Conservation (phyloP, 768 basidiomycete genomes). For the Crucibulum laeve region DNA sequence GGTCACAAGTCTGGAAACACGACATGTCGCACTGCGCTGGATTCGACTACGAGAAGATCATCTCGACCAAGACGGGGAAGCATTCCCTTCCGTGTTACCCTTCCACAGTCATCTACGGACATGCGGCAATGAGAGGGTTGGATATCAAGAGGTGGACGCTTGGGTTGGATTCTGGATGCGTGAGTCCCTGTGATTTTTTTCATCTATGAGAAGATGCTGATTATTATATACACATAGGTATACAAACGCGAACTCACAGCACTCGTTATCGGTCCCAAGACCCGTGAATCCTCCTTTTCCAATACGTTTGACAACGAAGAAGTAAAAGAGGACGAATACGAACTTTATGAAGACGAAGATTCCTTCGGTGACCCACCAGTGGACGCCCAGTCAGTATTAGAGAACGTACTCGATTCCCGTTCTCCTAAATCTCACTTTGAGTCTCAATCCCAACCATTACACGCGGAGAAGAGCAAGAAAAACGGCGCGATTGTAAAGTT, state of each 20-base stretch:
- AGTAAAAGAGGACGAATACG: conserved; percentile 16
- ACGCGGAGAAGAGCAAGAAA: conserved; percentile 12
- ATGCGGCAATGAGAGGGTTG: conserved; percentile 74
- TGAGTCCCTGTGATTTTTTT: conserved; percentile 40
- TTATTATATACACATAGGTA: conserved; percentile 25
- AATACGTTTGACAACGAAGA: conserved; percentile 11
- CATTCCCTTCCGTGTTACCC: conserved; percentile 58
- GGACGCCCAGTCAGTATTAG: too few species aligned
- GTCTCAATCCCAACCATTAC: conserved; percentile 4
- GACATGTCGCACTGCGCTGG: conserved; percentile 59
- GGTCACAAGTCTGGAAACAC: conserved; percentile 72
- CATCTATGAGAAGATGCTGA: conserved; percentile 2
- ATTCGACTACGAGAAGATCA: conserved; percentile 21
- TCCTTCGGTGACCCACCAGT: too few species aligned
- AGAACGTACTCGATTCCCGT: too few species aligned
- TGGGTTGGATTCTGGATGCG: conserved; percentile 87
- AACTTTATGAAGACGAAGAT: conserved; percentile 11
- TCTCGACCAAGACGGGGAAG: conserved; percentile 1
- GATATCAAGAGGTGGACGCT: conserved; percentile 81
- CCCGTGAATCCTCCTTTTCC: conserved; percentile 7
- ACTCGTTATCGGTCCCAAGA: conserved; percentile 10
- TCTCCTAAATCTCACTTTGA: too few species aligned
- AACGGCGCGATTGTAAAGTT: conserved; percentile 37
- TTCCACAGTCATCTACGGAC: conserved; percentile 82
- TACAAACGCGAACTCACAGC: conserved; percentile 10